Base-by-base conservation (phyloP, 164 flowering plant species). In the Dillenia suffruticosa region DNA sequence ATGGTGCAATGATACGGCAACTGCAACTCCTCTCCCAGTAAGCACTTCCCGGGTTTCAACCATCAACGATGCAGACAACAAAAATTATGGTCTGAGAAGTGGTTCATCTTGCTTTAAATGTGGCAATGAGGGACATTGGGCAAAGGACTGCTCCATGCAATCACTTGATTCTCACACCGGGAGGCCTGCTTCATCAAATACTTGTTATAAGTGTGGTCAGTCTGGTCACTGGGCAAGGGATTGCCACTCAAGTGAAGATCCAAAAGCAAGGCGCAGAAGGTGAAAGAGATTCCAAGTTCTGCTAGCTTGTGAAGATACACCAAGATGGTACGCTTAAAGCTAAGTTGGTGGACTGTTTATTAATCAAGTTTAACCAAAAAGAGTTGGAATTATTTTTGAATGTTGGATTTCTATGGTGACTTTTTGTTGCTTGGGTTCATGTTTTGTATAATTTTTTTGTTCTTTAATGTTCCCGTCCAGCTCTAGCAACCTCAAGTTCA, bases 111-210 rank as follows among this genome's bases (percentile, higher is more conserved):
- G 80, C 55, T 77, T 70, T 60, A 74, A 79, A 65, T 77, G 77
- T 72, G 81, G 77, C 44, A 59, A 70, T 58, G 74, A 67, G 49
- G 85, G 85, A 17, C 85, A 81, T 24, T 81, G 85, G 85, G 76
- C 77, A 16, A 78, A 59, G 62, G 79, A 81, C 51, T 81, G 85
- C 62, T 51, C 74, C 43, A 49, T 44, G 60, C 26, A 64, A 44
- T 59, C 70, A n/a, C 56, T 55, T 2, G 51, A 57, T 49, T 17
- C 62, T 43, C 2, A 48, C 46, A 57, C 46, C 51, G 56, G 58
- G 44, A 72, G 59, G 48, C 24, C 71, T 57, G 67, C 60, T 61
- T 69, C 76, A 54, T 48, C 73, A 51, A 68, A 70, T 14, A 46
- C 69, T 45, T 77, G 83, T 65, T 77, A 64, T 45, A 79, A 79